Conservation (phyloP, 164 flowering plant species). For the Piper longum region DNA sequence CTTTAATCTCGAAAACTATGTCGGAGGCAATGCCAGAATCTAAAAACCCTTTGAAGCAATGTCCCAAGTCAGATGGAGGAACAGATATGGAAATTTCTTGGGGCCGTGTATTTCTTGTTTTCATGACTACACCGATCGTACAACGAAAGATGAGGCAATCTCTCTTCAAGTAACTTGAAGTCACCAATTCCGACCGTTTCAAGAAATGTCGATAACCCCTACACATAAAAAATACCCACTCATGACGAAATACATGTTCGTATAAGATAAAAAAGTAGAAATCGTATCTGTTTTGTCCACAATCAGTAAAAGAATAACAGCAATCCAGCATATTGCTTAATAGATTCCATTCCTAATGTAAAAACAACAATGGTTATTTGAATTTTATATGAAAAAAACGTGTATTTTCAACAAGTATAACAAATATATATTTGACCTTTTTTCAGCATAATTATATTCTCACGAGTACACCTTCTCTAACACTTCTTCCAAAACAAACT, state of each 20-base stretch:
- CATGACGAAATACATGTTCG: no score
- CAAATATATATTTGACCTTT: no score
- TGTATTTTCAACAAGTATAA: no score
- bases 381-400: no score
- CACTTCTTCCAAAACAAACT: no score
- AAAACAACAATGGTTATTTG: no score
- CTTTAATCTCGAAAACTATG: constrained; percentile 56
- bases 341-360: neutral
- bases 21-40: constrained; percentile 65
- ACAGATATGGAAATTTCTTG: constrained; percentile 34
- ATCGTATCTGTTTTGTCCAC: neutral
- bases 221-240: neutral
- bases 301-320: no score
- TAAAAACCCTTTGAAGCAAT: constrained; percentile 35
- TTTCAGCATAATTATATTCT: no score
- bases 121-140: constrained; percentile 77
- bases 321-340: no score
- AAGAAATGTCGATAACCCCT: constrained; percentile 96
- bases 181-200: constrained; percentile 47
- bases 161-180: constrained; percentile 70
- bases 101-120: constrained; percentile 56
- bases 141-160: constrained; percentile 76
- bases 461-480: no score
- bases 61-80: constrained; percentile 76
- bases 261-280: no score